Conservation (phyloP, 23 red algal genomes). For the Gracilaria domingensis region DNA sequence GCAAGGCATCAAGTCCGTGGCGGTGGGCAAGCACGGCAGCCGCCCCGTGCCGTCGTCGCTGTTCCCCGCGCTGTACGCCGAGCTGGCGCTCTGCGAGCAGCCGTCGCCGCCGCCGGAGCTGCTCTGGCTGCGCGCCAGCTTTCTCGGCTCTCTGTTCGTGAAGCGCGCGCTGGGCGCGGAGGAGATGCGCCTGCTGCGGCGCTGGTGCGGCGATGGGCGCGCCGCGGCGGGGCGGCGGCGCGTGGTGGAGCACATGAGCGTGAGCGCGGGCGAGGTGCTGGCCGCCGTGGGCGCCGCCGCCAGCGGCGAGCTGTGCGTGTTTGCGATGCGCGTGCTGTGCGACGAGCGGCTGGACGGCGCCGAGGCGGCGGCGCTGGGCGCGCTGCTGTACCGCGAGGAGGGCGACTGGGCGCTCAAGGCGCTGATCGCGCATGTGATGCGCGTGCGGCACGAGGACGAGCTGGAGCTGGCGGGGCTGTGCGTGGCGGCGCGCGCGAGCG, state of each 20-base stretch:
- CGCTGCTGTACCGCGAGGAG: conserved; percentile 9
- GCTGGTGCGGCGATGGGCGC: not conserved
- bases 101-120: not conserved
- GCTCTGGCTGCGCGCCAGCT: conserved; percentile 48
- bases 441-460: conserved; percentile 71
- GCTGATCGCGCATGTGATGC: conserved; percentile 82
- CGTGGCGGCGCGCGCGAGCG: conserved; percentile 2
- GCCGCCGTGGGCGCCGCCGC: not conserved
- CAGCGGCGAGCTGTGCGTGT: not conserved
- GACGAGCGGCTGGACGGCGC: conserved; percentile 26
- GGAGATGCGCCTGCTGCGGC: conserved; percentile 48
- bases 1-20: conserved; percentile 77
- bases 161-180: conserved; percentile 34
- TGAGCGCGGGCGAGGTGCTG: conserved; percentile 16
- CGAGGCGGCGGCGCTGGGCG: conserved; percentile 24
- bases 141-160: conserved; percentile 76
- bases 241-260: not conserved
- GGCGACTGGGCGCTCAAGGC: conserved; percentile 35
- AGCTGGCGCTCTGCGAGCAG: too few relatives aligned
- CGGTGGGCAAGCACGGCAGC: conserved; percentile 82
- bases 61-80: not conserved
- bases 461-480: conserved; percentile 62
- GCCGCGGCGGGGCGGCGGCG: not conserved
- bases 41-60: conserved; percentile 28
- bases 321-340: conserved; percentile 48